Percentiles rank a stretch among this genome's conserved stretches.
These are phyloP conservation scores for Mycena capillaripes DNA, from an alignment of 768 basidiomycete species.

Conservation along the genomic window DNA sequence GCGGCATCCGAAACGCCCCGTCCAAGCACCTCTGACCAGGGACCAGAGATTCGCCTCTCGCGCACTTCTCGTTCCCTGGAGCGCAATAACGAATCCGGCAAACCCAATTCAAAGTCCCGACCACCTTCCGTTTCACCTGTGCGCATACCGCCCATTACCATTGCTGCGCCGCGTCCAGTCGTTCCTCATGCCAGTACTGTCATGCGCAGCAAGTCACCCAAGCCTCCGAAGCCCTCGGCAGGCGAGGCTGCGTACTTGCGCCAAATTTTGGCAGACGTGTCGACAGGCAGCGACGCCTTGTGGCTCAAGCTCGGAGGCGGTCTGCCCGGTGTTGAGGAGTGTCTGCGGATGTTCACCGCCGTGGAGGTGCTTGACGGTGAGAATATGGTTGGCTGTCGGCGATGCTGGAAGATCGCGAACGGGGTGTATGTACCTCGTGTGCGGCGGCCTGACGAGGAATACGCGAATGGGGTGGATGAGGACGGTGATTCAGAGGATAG, in stretches of 20 bases:
- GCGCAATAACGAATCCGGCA: background rate
- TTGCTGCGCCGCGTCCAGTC: conserved; percentile 36
- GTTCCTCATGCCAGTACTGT: conserved; percentile 25
- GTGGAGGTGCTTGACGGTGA: conserved; percentile 96
- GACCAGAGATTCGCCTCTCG: conserved; percentile 28
- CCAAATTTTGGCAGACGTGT: conserved; percentile 76
- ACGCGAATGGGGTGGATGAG: conserved; percentile 48
- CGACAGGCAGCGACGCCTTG: conserved; percentile 38
- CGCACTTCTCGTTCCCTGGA: conserved; percentile 9
- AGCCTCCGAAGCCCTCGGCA: conserved; percentile 65
- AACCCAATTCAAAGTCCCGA: conserved; percentile 18
- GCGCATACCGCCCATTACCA: conserved; percentile 37
- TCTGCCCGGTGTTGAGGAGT: conserved; percentile 80
- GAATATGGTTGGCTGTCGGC: conserved; percentile 93
- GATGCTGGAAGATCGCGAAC: conserved; percentile 94
- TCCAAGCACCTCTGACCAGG: conserved; percentile 14
- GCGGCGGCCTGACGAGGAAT: conserved; percentile 42
- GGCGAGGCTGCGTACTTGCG: conserved; percentile 79
- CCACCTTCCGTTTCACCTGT: conserved; percentile 19
- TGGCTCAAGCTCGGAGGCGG: conserved; percentile 49
- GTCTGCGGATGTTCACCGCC: conserved; percentile 87
- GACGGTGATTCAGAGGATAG: conserved; percentile 49
- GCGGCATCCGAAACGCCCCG: conserved; percentile 3
- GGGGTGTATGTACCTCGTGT: conserved; percentile 59
- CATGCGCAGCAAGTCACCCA: conserved; percentile 58